Evolutionary conservation across 176 grass and related monocot species (phyloP).

Genomic region (Pharus latifolius): DNA sequence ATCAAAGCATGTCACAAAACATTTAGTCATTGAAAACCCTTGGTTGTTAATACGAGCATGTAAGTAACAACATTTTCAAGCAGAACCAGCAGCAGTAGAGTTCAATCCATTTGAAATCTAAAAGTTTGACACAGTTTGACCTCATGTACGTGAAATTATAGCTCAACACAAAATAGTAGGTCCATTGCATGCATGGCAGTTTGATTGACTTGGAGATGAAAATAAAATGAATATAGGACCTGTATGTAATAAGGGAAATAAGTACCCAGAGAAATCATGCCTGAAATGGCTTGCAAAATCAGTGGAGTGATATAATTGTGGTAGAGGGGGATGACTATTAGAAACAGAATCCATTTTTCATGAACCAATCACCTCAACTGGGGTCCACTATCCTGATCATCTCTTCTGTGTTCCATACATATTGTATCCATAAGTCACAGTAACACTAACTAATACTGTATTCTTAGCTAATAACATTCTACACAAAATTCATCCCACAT

Average conservation of each 20-base stretch:
- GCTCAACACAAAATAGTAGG: not conserved
- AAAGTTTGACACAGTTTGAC: not conserved
- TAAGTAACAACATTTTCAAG: not conserved
- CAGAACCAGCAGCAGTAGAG: not conserved
- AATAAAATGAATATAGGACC: not conserved
- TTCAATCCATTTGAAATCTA: not conserved
- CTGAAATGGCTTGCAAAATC: too few species aligned
- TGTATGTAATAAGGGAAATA: not conserved
- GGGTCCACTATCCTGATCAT: too few species aligned
- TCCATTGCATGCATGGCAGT: not conserved
- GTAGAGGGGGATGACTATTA: too few species aligned
- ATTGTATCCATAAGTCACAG: too few species aligned
- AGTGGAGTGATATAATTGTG: too few species aligned
- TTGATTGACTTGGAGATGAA: not conserved
- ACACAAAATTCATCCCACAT: too few species aligned
- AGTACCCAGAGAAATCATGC: not conserved
- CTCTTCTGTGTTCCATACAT: too few species aligned
- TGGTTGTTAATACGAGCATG: not conserved
- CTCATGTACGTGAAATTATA: not conserved
- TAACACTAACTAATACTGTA: too few species aligned
- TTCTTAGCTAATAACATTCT: too few species aligned
- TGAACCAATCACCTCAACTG: too few species aligned
- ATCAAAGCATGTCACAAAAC: not conserved
- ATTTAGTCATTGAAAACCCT: not conserved
- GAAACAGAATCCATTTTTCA: too few species aligned